phyloP scores from a whole-genome alignment of 768 basidiomycete species.

The Phylloporus scabripes region DNA sequence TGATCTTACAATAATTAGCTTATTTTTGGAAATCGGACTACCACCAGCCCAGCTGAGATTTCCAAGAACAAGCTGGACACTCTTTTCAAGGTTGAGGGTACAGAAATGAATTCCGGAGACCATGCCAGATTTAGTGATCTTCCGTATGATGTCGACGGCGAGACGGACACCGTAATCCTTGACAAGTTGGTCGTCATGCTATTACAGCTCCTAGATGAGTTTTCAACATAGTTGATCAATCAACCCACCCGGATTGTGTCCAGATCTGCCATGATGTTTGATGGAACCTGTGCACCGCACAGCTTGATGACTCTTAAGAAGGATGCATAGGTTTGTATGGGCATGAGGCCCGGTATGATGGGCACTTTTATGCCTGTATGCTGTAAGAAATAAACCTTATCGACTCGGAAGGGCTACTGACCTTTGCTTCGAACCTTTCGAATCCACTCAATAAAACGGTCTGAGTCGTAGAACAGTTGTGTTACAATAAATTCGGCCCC shows the following conservation, averaged over 20 bases:
- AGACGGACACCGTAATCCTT: constrained; percentile 92
- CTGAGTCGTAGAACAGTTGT: constrained; percentile 95
- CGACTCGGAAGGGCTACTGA: constrained; percentile 27
- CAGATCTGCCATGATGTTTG: constrained; percentile 56
- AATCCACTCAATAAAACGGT: constrained; percentile 78
- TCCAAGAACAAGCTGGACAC: constrained; percentile 81
- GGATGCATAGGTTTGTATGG: constrained; percentile 93
- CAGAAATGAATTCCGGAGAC: constrained; percentile 87
- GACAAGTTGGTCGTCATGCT: constrained; percentile 91
- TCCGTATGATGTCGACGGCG: constrained; percentile 73
- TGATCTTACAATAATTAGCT: constrained; percentile 55
- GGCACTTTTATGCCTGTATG: constrained; percentile 80
- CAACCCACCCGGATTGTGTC: constrained; percentile 67
- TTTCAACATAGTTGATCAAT: background rate
- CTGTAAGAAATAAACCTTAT: constrained; percentile 4
- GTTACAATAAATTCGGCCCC: constrained; percentile 97
- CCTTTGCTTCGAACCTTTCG: constrained; percentile 66
- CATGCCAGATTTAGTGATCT: constrained; percentile 48
- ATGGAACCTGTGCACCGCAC: constrained; percentile 75
- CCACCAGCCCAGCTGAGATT: constrained; percentile 64
- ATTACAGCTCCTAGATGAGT: background rate
- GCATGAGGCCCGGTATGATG: constrained; percentile 95
- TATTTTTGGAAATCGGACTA: constrained; percentile 45
- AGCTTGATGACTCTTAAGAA: constrained; percentile 89
- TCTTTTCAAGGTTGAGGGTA: constrained; percentile 96